Evolutionary conservation across 441 rosid species (phyloP).

Genomic region (Cnidoscolus chayamansa): DNA sequence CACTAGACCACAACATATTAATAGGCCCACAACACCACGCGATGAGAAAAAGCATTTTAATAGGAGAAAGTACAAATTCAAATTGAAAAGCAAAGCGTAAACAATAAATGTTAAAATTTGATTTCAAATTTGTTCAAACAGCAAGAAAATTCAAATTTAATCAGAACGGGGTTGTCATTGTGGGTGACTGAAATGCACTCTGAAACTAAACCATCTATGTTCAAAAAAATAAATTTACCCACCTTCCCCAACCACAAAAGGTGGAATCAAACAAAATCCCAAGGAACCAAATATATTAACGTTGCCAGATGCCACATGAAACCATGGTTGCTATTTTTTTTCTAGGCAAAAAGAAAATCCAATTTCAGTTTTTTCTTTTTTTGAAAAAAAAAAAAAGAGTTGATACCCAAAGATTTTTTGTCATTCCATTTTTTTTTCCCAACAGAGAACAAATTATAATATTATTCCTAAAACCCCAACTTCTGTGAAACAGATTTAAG

Average conservation of each 20-base stretch:
- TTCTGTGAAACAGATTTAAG: slow-evolving; percentile 42
- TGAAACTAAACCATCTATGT: neutral
- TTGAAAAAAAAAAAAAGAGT: too few relatives aligned
- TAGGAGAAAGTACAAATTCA: too few relatives aligned
- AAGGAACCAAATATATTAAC: neutral
- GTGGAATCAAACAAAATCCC: neutral
- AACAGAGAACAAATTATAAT: slow-evolving; percentile 3
- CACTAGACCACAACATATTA: slow-evolving; percentile 8
- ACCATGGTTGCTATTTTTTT: neutral
- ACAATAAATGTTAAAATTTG: neutral
- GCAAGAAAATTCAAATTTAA: neutral
- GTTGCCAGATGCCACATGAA: neutral
- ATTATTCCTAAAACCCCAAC: slow-evolving; percentile 31
- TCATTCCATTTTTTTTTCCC: too few relatives aligned
- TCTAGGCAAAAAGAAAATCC: neutral
- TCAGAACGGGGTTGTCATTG: neutral
- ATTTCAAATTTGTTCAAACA: neutral
- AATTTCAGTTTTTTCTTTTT: neutral
- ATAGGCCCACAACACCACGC: slow-evolving; percentile 16
- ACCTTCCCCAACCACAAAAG: too few relatives aligned
- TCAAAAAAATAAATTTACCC: neutral
- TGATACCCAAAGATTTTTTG: neutral
- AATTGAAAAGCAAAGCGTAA: neutral
- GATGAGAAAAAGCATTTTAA: too few relatives aligned
- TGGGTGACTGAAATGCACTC: neutral